phyloP scores from a whole-genome alignment of 257 asterid species.

The Eucommia ulmoides region DNA sequence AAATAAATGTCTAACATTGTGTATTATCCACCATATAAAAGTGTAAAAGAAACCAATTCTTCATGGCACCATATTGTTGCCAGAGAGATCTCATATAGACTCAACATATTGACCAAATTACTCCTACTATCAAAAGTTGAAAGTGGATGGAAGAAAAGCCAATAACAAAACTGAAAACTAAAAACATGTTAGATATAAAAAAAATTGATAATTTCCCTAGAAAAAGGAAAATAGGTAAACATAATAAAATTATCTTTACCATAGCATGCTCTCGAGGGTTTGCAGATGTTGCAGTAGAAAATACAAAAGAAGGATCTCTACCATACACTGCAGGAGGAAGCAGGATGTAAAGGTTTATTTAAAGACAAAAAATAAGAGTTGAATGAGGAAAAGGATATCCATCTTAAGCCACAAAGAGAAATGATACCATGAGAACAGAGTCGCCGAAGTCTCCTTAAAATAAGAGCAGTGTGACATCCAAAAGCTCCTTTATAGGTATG shows the following conservation, averaged over 20 bases:
- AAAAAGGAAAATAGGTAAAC: no score
- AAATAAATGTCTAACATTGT: no score
- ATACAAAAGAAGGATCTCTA: conserved; percentile 80
- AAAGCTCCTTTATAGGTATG: conserved; percentile 87
- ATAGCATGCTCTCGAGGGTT: conserved; percentile 85
- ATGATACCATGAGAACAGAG: conserved; percentile 76
- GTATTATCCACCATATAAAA: no score
- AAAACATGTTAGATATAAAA: conserved; percentile 7
- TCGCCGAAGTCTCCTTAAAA: conserved; percentile 84
- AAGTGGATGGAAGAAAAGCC: no score
- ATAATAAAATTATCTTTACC: conserved; percentile 36
- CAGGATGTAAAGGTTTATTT: conserved; percentile 16
- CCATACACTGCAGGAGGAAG: conserved; percentile 66
- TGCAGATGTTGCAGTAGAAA: conserved; percentile 93
- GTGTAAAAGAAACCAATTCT: no score
- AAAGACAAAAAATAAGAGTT: conserved; percentile 3
- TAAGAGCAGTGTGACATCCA: conserved; percentile 89
- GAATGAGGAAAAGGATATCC: conserved; percentile 10
- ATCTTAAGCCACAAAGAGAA: conserved; percentile 8
- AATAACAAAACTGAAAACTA: neutral
- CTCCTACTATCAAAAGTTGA: no score
- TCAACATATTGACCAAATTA: no score
- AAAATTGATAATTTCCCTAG: conserved; percentile 3
- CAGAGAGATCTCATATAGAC: no score
- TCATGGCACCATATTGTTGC: no score